phyloP scores from a whole-genome alignment of 768 basidiomycete species.

The Mycena belliarum region DNA sequence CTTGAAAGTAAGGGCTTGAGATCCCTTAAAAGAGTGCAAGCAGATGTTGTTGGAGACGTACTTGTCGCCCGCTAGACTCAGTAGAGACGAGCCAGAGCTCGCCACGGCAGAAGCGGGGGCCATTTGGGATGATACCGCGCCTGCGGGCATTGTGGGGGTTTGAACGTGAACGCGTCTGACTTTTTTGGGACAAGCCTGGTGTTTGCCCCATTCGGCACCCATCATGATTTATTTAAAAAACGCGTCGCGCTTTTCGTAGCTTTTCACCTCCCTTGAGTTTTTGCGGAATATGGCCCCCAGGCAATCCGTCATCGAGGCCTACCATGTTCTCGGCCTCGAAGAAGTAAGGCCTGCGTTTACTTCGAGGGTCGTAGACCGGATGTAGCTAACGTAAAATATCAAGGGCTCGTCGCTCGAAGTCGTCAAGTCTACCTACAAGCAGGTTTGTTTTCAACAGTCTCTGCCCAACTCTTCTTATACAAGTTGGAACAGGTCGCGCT shows the following conservation, averaged over 20 bases:
- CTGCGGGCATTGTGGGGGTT: constrained; percentile 8
- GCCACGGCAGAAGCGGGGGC: constrained; percentile 12
- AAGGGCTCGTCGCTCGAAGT: constrained; percentile 63
- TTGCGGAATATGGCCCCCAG: constrained; percentile 3
- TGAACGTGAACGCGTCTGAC: not conserved
- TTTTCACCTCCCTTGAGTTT: not conserved
- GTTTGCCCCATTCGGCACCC: not conserved
- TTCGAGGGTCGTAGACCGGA: not conserved
- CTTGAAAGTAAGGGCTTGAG: constrained; percentile 92
- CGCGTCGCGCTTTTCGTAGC: not conserved
- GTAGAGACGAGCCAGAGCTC: constrained; percentile 30
- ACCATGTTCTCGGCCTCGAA: constrained; percentile 51
- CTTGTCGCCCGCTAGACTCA: constrained; percentile 63
- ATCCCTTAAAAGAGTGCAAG: not conserved
- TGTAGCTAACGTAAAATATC: constrained; percentile 35
- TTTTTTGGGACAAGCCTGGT: not conserved
- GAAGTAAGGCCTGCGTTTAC: constrained; percentile 39
- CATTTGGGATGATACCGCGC: constrained; percentile 23
- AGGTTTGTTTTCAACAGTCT: constrained; percentile 39
- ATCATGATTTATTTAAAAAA: not conserved
- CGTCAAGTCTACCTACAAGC: constrained; percentile 71
- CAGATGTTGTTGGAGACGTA: constrained; percentile 37
- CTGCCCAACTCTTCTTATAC: too few species aligned
- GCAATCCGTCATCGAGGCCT: constrained; percentile 31
- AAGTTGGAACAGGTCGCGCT: constrained; percentile 51